Evolutionary conservation across 148 eudicot species (phyloP).

Genomic region (Fagopyrum homotropicum): DNA sequence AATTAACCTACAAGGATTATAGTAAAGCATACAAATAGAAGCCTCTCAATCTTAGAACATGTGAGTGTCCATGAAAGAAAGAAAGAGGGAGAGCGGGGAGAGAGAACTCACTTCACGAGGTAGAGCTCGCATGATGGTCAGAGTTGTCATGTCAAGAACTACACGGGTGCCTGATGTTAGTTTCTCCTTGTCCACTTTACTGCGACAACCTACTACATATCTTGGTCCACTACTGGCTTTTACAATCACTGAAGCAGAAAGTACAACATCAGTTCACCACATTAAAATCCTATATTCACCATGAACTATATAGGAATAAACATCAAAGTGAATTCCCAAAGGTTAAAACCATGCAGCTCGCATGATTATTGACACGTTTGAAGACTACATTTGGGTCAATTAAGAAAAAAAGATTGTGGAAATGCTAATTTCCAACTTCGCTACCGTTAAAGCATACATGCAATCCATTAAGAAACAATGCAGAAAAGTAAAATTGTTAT

Average conservation of each 20-base stretch:
- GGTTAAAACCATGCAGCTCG: background rate
- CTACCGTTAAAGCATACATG: background rate
- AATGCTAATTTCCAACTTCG: background rate
- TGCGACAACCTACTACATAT: slow-evolving; percentile 96
- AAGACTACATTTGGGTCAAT: background rate
- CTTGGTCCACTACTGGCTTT: slow-evolving; percentile 99
- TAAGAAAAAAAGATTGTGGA: background rate
- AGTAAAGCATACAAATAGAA: background rate
- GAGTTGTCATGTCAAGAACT: slow-evolving; percentile 97
- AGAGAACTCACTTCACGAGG: slow-evolving; percentile 75
- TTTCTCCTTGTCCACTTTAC: slow-evolving; percentile 95
- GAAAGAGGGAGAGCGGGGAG: background rate
- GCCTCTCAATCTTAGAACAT: background rate
- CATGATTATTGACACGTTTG: background rate
- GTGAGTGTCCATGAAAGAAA: background rate
- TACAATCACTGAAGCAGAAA: slow-evolving; percentile 58
- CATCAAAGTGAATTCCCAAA: background rate
- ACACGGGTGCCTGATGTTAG: slow-evolving; percentile 89
- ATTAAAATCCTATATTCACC: background rate
- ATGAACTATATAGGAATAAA: background rate
- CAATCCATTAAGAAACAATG: slow-evolving; percentile 7
- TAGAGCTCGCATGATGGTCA: slow-evolving; percentile 95
- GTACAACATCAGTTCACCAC: background rate
- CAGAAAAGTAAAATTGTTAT: slow-evolving; percentile 6
- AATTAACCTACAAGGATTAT: background rate